These are phyloP conservation scores for Alternaria atra DNA, from an alignment of 2,329 filamentous ascomycete species.

Conservation along the genomic window DNA sequence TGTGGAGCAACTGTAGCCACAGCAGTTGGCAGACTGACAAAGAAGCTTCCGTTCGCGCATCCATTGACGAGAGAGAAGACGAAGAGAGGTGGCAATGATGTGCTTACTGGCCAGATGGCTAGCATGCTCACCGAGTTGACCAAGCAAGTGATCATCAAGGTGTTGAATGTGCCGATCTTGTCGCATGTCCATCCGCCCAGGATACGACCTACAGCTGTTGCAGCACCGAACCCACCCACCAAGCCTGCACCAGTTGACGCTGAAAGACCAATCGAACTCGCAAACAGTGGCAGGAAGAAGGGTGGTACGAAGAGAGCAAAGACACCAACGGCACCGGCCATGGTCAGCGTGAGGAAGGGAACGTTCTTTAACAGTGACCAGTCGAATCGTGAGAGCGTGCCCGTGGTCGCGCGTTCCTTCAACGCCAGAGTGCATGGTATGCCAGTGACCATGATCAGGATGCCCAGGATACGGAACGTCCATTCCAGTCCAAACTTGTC, in stretches of 20 bases:
- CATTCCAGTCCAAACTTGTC: constrained; percentile 33
- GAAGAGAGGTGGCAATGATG: constrained; percentile 31
- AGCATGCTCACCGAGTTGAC: constrained; percentile 42
- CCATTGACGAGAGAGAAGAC: constrained; percentile 39
- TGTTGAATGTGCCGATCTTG: constrained; percentile 43
- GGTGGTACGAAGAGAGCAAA: constrained; percentile 41
- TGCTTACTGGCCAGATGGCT: constrained; percentile 41
- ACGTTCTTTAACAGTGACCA: constrained; percentile 25
- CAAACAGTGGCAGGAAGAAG: not conserved
- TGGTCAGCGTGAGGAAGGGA: constrained; percentile 34
- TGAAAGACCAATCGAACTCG: not conserved
- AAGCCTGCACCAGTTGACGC: constrained; percentile 9
- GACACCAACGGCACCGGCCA: constrained; percentile 37
- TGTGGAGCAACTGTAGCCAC: constrained; percentile 17
- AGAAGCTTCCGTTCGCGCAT: constrained; percentile 40
- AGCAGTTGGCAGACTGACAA: constrained; percentile 39
- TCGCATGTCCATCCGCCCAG: constrained; percentile 39
- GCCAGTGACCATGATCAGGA: constrained; percentile 19
- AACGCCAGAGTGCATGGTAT: constrained; percentile 38
- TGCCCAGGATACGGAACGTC: not conserved
- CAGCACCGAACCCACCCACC: constrained; percentile 39
- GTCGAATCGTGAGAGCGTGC: constrained; percentile 39
- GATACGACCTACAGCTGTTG: constrained; percentile 39
- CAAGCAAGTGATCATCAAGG: constrained; percentile 36
- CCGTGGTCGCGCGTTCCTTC: constrained; percentile 32